A percentile compares a stretch with the other conserved stretches of the same genome.
These are phyloP conservation scores for Cucurbitaria berberidis DNA, from an alignment of 2,329 filamentous ascomycete genomes.

Conservation along the genomic window DNA sequence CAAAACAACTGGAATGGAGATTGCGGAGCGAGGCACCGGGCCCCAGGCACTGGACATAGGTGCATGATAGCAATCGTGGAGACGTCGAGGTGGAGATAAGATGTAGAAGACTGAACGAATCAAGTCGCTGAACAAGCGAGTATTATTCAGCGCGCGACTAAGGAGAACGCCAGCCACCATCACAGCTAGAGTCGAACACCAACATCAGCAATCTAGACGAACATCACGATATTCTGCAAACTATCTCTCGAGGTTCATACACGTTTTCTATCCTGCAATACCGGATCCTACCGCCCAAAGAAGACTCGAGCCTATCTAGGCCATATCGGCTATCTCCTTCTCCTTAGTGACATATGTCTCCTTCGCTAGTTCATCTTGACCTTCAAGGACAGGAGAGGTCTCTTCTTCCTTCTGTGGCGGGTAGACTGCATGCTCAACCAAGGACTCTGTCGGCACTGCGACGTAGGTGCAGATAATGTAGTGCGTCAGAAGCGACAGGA, in stretches of 20 bases:
- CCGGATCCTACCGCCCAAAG: neutral
- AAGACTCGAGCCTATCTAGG: neutral
- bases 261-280: neutral
- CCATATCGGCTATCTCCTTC: constrained; percentile 31
- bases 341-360: constrained; percentile 29
- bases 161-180: constrained; percentile 11
- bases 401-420: constrained; percentile 44
- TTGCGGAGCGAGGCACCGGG: constrained; percentile 19
- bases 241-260: neutral
- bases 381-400: constrained; percentile 26
- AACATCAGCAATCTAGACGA: neutral
- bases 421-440: constrained; percentile 48
- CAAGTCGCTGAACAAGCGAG: constrained; percentile 16
- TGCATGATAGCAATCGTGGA: constrained; percentile 3
- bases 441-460: constrained; percentile 41
- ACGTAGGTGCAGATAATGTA: constrained; percentile 51
- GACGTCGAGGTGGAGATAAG: constrained; percentile 24
- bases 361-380: constrained; percentile 28
- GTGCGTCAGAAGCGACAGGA: constrained; percentile 43
- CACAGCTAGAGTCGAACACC: neutral
- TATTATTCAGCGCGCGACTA: constrained; percentile 31
- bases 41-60: constrained; percentile 4
- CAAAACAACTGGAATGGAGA: constrained; percentile 1
- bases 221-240: neutral
- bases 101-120: constrained; percentile 14